Evolutionary conservation across 1,284 basidiomycete genomes (phyloP).

Genomic region (Ganoderma resinaceum): DNA sequence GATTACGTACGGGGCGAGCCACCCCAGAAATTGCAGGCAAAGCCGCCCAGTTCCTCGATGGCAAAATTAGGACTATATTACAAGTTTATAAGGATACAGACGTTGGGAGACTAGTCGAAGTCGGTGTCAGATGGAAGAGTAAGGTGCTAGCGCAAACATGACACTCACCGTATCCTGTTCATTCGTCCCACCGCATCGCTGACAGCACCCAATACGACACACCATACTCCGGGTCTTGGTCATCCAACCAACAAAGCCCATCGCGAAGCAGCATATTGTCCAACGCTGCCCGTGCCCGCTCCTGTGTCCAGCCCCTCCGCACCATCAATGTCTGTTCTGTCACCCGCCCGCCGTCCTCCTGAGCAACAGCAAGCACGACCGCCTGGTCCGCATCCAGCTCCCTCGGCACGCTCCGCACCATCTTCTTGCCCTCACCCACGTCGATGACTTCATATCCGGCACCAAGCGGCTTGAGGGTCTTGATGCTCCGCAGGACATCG

Average conservation of each 20-base stretch:
- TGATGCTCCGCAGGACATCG: slow-evolving; percentile 88
- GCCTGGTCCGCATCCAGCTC: slow-evolving; percentile 87
- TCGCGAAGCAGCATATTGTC: slow-evolving; percentile 92
- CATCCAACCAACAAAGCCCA: slow-evolving; percentile 95
- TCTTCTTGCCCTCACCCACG: slow-evolving; percentile 67
- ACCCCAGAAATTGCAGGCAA: no score
- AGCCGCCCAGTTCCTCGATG: background rate
- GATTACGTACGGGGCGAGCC: background rate
- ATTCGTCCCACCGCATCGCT: slow-evolving; percentile 83
- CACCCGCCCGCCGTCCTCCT: slow-evolving; percentile 69
- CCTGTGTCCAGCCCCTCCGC: slow-evolving; percentile 78
- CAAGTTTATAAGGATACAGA: background rate
- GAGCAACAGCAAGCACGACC: slow-evolving; percentile 77
- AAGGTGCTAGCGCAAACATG: background rate
- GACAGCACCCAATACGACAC: slow-evolving; percentile 84
- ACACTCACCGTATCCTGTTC: background rate
- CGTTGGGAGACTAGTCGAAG: background rate
- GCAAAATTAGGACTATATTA: background rate
- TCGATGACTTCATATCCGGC: slow-evolving; percentile 90
- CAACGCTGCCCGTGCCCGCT: slow-evolving; percentile 79
- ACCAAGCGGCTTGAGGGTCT: slow-evolving; percentile 86
- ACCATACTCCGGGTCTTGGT: slow-evolving; percentile 73
- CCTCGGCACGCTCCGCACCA: slow-evolving; percentile 77
- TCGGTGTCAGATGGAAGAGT: background rate
- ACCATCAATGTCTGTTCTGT: slow-evolving; percentile 64